These are phyloP conservation scores for Cucurbita pepo DNA, from an alignment of 306 rosid genomes.

Conservation along the genomic window DNA sequence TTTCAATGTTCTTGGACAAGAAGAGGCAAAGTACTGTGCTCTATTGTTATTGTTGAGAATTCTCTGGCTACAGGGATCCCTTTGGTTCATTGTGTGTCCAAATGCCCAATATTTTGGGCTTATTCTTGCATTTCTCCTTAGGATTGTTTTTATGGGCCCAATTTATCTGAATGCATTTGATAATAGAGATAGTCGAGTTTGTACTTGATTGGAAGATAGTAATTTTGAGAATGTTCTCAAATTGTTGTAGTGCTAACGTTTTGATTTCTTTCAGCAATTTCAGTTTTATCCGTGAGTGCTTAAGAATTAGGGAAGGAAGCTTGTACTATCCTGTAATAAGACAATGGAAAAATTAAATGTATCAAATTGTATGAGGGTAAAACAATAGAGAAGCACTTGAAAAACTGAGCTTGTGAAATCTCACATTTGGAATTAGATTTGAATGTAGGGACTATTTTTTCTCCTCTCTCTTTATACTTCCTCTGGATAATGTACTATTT, in stretches of 20 bases:
- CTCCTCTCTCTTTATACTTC: neutral
- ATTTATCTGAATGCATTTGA: neutral
- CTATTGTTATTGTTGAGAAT: neutral
- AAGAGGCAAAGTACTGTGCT: neutral
- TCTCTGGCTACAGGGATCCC: neutral
- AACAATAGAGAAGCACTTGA: neutral
- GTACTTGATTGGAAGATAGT: neutral
- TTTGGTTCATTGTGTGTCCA: neutral
- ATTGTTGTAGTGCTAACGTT: neutral
- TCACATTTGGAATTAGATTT: neutral
- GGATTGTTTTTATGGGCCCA: neutral
- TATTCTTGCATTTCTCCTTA: neutral
- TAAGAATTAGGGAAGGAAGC: neutral
- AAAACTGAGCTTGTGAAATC: neutral
- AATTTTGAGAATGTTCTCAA: neutral
- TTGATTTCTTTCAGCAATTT: neutral
- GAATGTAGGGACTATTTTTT: neutral
- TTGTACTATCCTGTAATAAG: neutral
- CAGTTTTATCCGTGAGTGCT: neutral
- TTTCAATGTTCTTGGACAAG: neutral
- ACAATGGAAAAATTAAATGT: neutral
- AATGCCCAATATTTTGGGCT: neutral
- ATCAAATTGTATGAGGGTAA: neutral
- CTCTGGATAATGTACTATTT: neutral
- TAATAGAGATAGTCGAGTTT: neutral